A percentile compares a stretch with the other conserved stretches of the same genome.
These are phyloP conservation scores for Xenosphaeropsis pyriputrescens DNA, from an alignment of 2,329 filamentous ascomycete genomes.

Conservation along the genomic window DNA sequence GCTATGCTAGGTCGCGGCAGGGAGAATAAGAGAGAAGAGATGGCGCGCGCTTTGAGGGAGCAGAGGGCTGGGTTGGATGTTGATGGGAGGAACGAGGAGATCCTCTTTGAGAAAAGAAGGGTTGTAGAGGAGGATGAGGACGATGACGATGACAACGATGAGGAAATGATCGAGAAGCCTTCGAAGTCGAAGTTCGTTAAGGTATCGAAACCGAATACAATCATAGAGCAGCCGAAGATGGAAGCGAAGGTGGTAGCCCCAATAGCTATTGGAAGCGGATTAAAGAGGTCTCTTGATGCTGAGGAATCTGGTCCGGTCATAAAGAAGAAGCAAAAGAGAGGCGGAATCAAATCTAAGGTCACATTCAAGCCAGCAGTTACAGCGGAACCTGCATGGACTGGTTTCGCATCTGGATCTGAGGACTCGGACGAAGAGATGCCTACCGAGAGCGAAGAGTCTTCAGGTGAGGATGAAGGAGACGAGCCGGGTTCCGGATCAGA, in stretches of 20 bases:
- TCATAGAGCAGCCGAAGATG: not conserved
- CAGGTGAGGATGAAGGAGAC: slow-evolving; percentile 14
- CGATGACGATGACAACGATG: not conserved
- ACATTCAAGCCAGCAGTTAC: slow-evolving; percentile 29
- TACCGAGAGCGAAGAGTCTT: slow-evolving; percentile 17
- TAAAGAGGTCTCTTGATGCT: slow-evolving; percentile 75
- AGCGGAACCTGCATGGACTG: slow-evolving; percentile 42
- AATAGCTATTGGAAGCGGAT: slow-evolving; percentile 48
- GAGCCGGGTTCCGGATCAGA: slow-evolving; percentile 12
- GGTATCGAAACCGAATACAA: not conserved
- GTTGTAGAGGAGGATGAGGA: slow-evolving; percentile 2
- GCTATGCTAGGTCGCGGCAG: slow-evolving; percentile 58
- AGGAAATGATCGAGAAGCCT: not conserved
- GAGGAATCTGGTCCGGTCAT: slow-evolving; percentile 69
- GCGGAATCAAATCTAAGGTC: slow-evolving; percentile 41
- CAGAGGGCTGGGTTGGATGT: slow-evolving; percentile 41
- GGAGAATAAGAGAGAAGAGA: slow-evolving; percentile 57
- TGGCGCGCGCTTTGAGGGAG: slow-evolving; percentile 49
- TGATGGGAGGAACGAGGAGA: slow-evolving; percentile 25
- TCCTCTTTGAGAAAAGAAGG: slow-evolving; percentile 33
- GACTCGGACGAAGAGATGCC: slow-evolving; percentile 14
- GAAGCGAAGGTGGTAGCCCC: not conserved
- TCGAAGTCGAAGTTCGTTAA: no score
- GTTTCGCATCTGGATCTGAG: slow-evolving; percentile 37
- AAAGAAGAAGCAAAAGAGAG: slow-evolving; percentile 64